Evolutionary conservation across 305 asterid species (phyloP), one percentile per base, ranked within the genome.

Genomic region (Fraxinus velutina): DNA sequence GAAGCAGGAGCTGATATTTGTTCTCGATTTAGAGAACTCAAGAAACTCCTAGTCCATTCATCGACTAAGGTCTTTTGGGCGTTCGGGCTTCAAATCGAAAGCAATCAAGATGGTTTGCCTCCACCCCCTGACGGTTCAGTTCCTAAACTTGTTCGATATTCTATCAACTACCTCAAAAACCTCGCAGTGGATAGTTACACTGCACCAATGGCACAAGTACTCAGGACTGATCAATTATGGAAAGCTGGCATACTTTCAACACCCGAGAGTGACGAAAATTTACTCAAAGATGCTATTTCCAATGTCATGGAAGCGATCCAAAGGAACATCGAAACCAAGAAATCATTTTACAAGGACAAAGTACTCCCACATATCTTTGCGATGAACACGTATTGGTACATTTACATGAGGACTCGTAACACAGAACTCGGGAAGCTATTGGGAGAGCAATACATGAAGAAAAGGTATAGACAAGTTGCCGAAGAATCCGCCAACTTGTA

Each of bases 351-450:
- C 76, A 93, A 88, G 80, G 97, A 92, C 21, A 91, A 84, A 85
- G 86, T 92, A 3, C 76, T 89, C 1, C 85, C 90, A 1, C 91
- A 89, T 2, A 84, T 93, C 17, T 93, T 88, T 57, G 83, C 85
- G 4, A 91, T 93, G 96, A 93, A 93, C 78, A 85, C 93, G 0
- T 91, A 86, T 19, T 92, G 98, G 97, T 93, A 91, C 79, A 89
- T 93, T 6, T 92, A 92, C 90, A 93, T 92, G 96, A 85, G 98
- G 87, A 84, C 85, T 10, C 85, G 89, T 19, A 85, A 79, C 36
- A 87, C 89, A 0, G 97, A 93, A 64, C 92, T 93, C 0, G 96
- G 93, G 29, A 89, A 80, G 84, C 22, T 93, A 0, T 4, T 93
- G 29, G 98, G 96, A 21, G 98, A 93, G 44, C 80, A 86, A 12